Conservation (phyloP, 192 early-diverging fungal genomes). For the Lobosporangium transversale region DNA sequence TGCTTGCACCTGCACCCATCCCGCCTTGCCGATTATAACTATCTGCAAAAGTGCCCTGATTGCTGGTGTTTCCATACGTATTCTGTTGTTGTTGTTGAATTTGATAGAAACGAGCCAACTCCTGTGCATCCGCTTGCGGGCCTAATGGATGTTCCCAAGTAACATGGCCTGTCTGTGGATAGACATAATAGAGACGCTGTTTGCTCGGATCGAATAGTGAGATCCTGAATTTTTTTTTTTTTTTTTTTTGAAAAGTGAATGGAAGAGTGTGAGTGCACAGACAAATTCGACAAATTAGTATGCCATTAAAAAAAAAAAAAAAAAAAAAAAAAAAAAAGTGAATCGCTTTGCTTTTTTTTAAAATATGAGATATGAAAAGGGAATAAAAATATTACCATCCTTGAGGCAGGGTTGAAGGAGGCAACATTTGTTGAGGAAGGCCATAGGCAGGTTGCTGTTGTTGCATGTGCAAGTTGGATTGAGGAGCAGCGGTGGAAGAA, state of each 20-base stretch:
- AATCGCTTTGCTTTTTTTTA: no score
- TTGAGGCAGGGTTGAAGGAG: conserved; percentile 43
- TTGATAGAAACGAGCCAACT: conserved; percentile 35
- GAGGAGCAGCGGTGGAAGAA: no score
- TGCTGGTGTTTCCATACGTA: conserved; percentile 4
- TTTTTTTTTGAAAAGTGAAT: no score
- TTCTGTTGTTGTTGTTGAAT: conserved; percentile 29
- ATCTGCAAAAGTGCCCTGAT: conserved; percentile 15
- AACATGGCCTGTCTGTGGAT: conserved; percentile 25
- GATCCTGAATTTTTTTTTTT: no score
- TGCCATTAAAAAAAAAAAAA: no score
- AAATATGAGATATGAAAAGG: no score
- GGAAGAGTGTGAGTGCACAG: no score
- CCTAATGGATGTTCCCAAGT: conserved; percentile 45
- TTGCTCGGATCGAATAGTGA: conserved; percentile 36
- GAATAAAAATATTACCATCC: conserved; percentile 21
- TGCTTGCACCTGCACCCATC: conserved; percentile 34
- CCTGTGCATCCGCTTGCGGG: conserved; percentile 18
- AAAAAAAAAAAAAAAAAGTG: no score
- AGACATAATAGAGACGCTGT: conserved; percentile 45
- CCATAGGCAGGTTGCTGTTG: conserved; percentile 18
- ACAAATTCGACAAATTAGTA: no score
- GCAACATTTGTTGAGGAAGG: conserved; percentile 27
- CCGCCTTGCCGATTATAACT: conserved; percentile 39
- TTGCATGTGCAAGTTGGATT: conserved; percentile 7